Base-by-base conservation (phyloP, 306 rosid species). In the Medicago arabica region DNA sequence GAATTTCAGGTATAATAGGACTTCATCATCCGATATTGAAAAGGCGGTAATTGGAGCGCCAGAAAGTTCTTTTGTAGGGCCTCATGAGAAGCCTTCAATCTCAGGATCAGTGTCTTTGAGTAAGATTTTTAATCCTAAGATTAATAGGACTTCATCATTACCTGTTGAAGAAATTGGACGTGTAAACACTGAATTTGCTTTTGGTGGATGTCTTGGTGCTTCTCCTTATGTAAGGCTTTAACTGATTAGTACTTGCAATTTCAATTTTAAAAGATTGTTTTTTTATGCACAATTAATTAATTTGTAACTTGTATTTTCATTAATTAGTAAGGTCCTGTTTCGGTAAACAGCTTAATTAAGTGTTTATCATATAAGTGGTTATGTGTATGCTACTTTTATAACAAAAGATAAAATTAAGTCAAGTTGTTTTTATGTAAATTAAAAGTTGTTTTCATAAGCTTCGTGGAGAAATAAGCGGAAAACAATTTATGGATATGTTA, bases 141-240 rank as follows among this genome's bases (percentile, higher is more conserved):
- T 88, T 73, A 90, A 90, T 78, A 84, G 95, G 71, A 87, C 99
- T 1, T 89, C 98, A 15, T 96, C 99, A 7, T 87, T 96, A 12
- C 99, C 99, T 1, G 97, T 85, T 4, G 91, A 91, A 83, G 96
- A 92, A 82, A 21, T 90, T 74, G 87, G 78, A 40, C 87, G 74
- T 66, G 79, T 83, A 47, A 85, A 81, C 67, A 67, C 78, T 1
- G 97, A 92, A 53, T 86, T 88, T 75, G 76, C 80, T 78, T 87
- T 82, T 12, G 82, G 71, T 85, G 96, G 87, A 85, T 77, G 78
- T 76, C 61, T 81, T 53, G 92, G 76, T 63, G 81, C 85, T 71
- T 81, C 89, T 67, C 84, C 79, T 68, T 81, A 59, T 68, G 99
- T 92, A 87, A 87, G 99, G 77, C 23, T 46, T 46, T 46, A 36